Evolutionary conservation across 371 early-diverging fungal genomes (phyloP).

Genomic region (Mortierella sp.): DNA sequence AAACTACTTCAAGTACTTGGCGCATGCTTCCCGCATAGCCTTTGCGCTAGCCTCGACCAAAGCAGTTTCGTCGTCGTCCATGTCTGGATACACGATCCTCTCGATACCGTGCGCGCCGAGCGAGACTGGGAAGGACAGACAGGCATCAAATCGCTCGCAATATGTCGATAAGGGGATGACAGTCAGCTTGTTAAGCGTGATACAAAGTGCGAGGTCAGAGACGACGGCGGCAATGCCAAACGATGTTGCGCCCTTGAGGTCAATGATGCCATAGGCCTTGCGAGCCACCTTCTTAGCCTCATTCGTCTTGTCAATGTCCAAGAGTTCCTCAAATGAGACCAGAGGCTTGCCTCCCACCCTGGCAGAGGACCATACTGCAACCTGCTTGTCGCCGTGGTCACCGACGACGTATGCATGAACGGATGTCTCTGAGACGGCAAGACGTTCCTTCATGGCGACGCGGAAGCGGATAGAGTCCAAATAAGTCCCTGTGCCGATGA

Average conservation of each 20-base stretch:
- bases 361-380: slow-evolving; percentile 85
- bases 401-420: slow-evolving; percentile 88
- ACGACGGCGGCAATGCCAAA: slow-evolving; percentile 90
- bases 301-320: slow-evolving; percentile 62
- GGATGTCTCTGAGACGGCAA: slow-evolving; percentile 75
- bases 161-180: slow-evolving; percentile 77
- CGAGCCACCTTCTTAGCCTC: slow-evolving; percentile 68
- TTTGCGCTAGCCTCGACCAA: slow-evolving; percentile 44
- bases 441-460: slow-evolving; percentile 65
- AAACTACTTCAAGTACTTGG: slow-evolving; percentile 12
- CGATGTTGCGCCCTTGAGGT: slow-evolving; percentile 87
- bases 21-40: slow-evolving; percentile 32
- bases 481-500: slow-evolving; percentile 90
- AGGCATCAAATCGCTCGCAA: slow-evolving; percentile 68
- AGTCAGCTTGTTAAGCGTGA: slow-evolving; percentile 71
- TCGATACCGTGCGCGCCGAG: slow-evolving; percentile 79
- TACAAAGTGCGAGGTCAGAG: slow-evolving; percentile 74
- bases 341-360: slow-evolving; percentile 81
- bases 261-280: slow-evolving; percentile 89
- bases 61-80: slow-evolving; percentile 64
- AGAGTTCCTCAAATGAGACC: slow-evolving; percentile 69
- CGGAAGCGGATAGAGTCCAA: slow-evolving; percentile 85
- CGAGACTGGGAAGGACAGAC: slow-evolving; percentile 79
- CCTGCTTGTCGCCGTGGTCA: slow-evolving; percentile 90
- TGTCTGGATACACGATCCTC: slow-evolving; percentile 69